Conservation (phyloP, 108 stramenopile species). For the Cyclotella baltica region DNA sequence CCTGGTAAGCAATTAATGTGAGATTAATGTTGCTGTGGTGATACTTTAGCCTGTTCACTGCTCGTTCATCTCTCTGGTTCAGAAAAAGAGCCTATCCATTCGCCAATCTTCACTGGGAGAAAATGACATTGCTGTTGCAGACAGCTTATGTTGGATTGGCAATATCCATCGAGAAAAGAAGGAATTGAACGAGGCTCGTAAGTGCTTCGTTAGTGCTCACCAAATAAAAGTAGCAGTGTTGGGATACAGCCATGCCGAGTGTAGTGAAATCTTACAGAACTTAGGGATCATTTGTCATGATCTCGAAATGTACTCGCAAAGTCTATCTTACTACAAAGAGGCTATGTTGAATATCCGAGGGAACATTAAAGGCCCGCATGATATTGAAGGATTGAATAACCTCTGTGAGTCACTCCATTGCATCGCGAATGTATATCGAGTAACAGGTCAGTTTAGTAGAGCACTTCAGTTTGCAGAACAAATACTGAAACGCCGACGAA, state of each 20-base stretch:
- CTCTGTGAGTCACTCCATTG: constrained; percentile 58
- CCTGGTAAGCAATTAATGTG: constrained; percentile 34
- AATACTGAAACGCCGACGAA: constrained; percentile 41
- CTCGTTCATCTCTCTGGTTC: background rate
- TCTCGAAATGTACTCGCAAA: constrained; percentile 33
- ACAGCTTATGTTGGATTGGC: constrained; percentile 65
- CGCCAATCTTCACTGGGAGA: constrained; percentile 24
- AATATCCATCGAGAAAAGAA: constrained; percentile 59
- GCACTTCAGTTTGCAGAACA: constrained; percentile 48
- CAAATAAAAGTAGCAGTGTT: constrained; percentile 44
- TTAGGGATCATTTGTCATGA: constrained; percentile 55
- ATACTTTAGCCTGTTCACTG: too few relatives aligned
- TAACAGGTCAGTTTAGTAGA: constrained; percentile 34
- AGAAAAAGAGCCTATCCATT: constrained; percentile 50
- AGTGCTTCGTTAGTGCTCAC: constrained; percentile 51
- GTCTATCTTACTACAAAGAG: constrained; percentile 48
- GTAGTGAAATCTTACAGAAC: constrained; percentile 58
- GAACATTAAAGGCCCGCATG: constrained; percentile 31
- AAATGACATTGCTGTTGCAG: constrained; percentile 50
- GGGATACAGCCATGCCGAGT: constrained; percentile 45
- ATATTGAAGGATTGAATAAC: constrained; percentile 39
- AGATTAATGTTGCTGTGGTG: too few relatives aligned
- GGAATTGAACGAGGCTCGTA: constrained; percentile 42
- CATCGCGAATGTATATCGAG: constrained; percentile 59
- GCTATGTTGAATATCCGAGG: constrained; percentile 42